Conservation (phyloP, 177 flowering plant species). For the Vitis hybrid region DNA sequence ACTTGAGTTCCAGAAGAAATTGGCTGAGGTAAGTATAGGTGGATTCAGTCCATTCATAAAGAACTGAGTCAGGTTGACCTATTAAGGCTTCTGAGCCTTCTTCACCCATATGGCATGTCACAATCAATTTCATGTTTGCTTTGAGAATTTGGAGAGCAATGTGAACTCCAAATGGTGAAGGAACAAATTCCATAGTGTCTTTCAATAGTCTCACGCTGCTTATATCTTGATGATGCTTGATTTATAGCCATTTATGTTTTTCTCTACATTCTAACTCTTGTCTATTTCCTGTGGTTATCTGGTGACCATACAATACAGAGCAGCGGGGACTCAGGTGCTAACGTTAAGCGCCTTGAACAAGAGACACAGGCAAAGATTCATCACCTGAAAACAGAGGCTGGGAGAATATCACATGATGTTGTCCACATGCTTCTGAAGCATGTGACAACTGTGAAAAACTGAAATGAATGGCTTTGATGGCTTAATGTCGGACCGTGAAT, state of each 20-base stretch:
- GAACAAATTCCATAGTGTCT: not conserved
- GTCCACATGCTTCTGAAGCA: constrained; percentile 80
- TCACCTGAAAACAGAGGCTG: constrained; percentile 59
- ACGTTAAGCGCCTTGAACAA: constrained; percentile 84
- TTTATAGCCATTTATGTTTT: not conserved
- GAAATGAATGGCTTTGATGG: constrained; percentile 8
- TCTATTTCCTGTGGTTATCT: not conserved
- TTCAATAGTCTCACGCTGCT: not conserved
- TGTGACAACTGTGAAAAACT: constrained; percentile 82
- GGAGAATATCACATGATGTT: constrained; percentile 70
- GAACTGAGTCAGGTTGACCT: not conserved
- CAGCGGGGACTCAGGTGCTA: constrained; percentile 94
- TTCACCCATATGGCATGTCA: not conserved
- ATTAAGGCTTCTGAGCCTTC: not conserved
- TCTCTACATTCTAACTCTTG: not conserved
- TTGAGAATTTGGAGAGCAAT: no score
- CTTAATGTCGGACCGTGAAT: no score
- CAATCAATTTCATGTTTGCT: no score
- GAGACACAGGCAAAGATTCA: constrained; percentile 77
- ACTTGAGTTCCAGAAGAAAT: constrained; percentile 68
- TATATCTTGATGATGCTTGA: not conserved
- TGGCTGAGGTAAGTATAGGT: constrained; percentile 57
- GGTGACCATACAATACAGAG: constrained; percentile 46
- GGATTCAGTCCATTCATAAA: not conserved
- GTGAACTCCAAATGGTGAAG: no score